Evolutionary conservation across 2,329 filamentous ascomycete genomes (phyloP).

Genomic region (Colletotrichum sp.): DNA sequence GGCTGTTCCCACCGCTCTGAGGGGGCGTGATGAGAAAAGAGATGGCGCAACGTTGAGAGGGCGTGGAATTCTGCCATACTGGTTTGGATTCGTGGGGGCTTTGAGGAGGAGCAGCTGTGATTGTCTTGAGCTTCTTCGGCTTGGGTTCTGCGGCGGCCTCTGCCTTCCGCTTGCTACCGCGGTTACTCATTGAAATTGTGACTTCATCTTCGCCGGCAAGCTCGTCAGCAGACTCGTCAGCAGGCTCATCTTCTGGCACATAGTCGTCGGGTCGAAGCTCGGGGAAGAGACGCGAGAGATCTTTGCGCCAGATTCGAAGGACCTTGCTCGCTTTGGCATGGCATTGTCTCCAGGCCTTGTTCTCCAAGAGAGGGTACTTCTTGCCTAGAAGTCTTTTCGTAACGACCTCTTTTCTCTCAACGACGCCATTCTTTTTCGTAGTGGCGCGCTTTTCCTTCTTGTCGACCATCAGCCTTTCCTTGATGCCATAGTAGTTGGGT

Average conservation of each 20-base stretch:
- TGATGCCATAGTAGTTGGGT: not conserved
- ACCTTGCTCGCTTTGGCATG: not conserved
- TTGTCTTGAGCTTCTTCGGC: not conserved
- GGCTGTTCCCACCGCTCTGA: not conserved
- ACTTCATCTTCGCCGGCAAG: not conserved
- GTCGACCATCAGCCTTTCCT: not conserved
- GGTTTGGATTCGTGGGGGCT: not conserved
- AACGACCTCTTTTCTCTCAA: not conserved
- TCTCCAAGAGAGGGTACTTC: not conserved
- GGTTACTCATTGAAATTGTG: not conserved
- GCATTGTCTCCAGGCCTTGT: not conserved
- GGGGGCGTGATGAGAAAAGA: not conserved
- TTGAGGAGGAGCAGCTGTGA: not conserved
- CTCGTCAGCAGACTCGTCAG: not conserved
- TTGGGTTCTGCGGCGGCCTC: not conserved
- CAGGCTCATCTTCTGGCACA: not conserved
- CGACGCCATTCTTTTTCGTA: not conserved
- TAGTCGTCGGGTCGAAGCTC: not conserved
- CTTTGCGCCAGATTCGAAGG: constrained; percentile 3
- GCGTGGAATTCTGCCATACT: not conserved
- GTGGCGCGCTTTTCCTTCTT: not conserved
- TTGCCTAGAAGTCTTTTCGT: not conserved
- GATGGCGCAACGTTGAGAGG: not conserved
- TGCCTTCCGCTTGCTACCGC: not conserved
- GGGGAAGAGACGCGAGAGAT: not conserved